Base-by-base conservation (phyloP, 2,329 filamentous ascomycete genomes). In the Beauveria asiatica region DNA sequence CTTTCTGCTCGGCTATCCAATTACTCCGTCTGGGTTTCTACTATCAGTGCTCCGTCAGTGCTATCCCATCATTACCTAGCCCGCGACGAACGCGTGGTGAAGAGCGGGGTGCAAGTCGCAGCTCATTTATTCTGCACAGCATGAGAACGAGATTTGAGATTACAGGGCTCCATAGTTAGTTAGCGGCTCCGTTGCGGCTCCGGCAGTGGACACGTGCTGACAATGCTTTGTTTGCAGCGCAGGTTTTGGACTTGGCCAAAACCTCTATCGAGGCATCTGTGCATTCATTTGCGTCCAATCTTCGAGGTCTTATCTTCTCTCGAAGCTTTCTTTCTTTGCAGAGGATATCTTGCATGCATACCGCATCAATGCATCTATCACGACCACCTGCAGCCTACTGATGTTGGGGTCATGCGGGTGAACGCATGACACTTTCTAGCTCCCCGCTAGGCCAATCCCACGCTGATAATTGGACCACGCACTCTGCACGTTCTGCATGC, bases 361-460 rank as follows among this genome's bases (percentile, higher is more conserved):
- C 42, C 39, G 16, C 33, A 45, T 55, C 21, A n/a, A 33, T 11
- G 16, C 4, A 37, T 58, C 46, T 51, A 27, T 30, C 8, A 51
- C 37, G 41, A 17, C n/a, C 45, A 33, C 37, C 56, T 58, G 56
- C 56, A 58, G 56, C 56, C 45, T 46, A 58, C 51, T 57, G 11
- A 42, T 27, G 46, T 27, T 39, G 46, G 49, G 49, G 57, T n/a
- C 6, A 60, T 60, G 50, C 57, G 54, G 49, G 50, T 48, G 44
- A 51, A 60, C 57, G 57, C 57, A 54, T 60, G 57, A 60, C 57
- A 60, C 57, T 51, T 21, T 54, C 44, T 54, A 23, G 10, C 49
- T 48, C 57, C 30, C 42, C 57, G 48, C 49, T 17, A n/a, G 57
- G 57, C 23, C 13, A 45, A 53, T 45, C 57, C 57, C 23, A n/a